Percentiles rank a stretch among this genome's conserved stretches.
Conservation (phyloP, 345 rosid species). For the Geranium rotundifolium region DNA sequence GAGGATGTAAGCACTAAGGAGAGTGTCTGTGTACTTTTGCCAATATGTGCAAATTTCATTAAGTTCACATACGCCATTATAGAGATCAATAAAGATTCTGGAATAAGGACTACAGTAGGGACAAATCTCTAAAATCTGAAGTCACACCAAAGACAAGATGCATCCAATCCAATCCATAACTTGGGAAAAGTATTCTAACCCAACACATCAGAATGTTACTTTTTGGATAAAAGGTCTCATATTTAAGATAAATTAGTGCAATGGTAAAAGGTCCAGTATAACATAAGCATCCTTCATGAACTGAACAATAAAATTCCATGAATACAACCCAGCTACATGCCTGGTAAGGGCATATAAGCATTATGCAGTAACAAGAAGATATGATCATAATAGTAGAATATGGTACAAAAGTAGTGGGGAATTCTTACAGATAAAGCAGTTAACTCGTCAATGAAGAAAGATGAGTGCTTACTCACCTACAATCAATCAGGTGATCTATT, state of each 20-base stretch:
- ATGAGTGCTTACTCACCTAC: neutral
- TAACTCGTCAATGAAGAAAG: neutral
- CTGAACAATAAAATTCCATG: neutral
- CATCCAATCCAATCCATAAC: constrained; percentile 6
- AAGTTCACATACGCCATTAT: no score
- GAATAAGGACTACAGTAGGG: neutral
- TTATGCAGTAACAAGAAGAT: neutral
- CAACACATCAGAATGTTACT: neutral
- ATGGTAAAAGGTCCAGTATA: neutral
- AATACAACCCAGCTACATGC: no score
- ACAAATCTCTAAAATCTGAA: constrained; percentile 3
- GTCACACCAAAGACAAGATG: constrained; percentile 10
- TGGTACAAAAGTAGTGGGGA: neutral
- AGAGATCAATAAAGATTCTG: neutral
- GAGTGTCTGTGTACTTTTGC: no score
- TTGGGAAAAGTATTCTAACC: neutral
- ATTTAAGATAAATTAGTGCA: neutral
- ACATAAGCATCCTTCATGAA: neutral
- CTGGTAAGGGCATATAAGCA: no score
- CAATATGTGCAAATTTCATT: no score
- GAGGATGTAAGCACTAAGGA: no score
- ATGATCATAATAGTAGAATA: neutral
- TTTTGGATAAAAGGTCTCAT: neutral
- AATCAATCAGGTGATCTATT: neutral
- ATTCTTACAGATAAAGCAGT: no score